Evolutionary conservation across 106 monocot species (phyloP).

Genomic region (Dioscorea alata): DNA sequence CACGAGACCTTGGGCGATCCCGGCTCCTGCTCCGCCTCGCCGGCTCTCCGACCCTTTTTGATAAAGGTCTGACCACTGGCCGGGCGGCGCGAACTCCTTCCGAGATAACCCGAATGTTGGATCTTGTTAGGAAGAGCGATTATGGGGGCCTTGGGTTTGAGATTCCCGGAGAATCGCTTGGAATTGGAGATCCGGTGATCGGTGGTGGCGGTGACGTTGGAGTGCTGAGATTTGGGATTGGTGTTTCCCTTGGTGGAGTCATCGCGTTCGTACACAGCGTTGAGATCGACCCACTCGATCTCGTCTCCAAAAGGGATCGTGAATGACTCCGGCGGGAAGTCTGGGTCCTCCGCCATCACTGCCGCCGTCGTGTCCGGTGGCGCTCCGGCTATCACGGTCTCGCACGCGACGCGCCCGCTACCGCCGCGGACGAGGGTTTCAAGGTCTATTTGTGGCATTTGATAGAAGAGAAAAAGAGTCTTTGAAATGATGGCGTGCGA

Average conservation of each 20-base stretch:
- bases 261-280: slow-evolving; percentile 29
- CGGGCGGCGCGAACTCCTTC: slow-evolving; percentile 19
- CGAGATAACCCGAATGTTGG: slow-evolving; percentile 41
- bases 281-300: slow-evolving; percentile 32
- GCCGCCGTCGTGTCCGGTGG: slow-evolving; percentile 6
- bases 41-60: slow-evolving; percentile 7
- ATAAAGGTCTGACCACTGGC: slow-evolving; percentile 28
- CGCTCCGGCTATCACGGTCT: not conserved
- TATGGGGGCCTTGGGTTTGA: slow-evolving; percentile 57
- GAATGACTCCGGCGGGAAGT: slow-evolving; percentile 35
- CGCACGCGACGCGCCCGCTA: slow-evolving; percentile 12
- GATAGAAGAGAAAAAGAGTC: not conserved
- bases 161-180: slow-evolving; percentile 57
- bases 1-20: slow-evolving; percentile 75
- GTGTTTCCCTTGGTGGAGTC: slow-evolving; percentile 31
- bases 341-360: slow-evolving; percentile 11
- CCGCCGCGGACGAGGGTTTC: slow-evolving; percentile 5
- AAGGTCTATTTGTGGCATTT: slow-evolving; percentile 11
- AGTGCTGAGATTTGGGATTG: slow-evolving; percentile 20
- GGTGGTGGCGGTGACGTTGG: too few species aligned
- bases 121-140: slow-evolving; percentile 59
- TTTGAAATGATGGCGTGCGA: not conserved
- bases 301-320: slow-evolving; percentile 15
- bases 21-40: slow-evolving; percentile 30
- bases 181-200: slow-evolving; percentile 22